Conservation (phyloP, 2,329 filamentous ascomycete species). For the Didymella lethalis region DNA sequence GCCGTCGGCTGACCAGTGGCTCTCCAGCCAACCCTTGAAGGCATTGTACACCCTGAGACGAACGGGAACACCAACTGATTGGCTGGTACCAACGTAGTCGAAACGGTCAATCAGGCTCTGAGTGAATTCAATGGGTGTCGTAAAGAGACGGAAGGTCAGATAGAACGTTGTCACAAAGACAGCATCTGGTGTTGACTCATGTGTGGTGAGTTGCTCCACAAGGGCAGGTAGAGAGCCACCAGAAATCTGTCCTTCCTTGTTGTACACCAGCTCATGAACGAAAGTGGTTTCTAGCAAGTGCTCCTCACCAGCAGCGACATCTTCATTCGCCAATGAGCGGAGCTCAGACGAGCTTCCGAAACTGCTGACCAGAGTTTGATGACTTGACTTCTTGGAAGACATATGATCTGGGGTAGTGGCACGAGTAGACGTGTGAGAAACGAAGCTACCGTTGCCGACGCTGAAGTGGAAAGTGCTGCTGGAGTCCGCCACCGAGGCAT, state of each 20-base stretch:
- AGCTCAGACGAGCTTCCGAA: slow-evolving; percentile 71
- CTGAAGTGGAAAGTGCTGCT: slow-evolving; percentile 79
- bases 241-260: slow-evolving; percentile 93
- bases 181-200: slow-evolving; percentile 90
- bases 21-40: slow-evolving; percentile 97
- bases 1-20: slow-evolving; percentile 86
- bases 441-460: slow-evolving; percentile 76
- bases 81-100: slow-evolving; percentile 84
- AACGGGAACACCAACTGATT: slow-evolving; percentile 78
- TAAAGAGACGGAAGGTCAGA: slow-evolving; percentile 93
- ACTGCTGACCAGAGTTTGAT: slow-evolving; percentile 68
- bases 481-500: slow-evolving; percentile 78
- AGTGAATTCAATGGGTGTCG: slow-evolving; percentile 79
- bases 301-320: slow-evolving; percentile 79
- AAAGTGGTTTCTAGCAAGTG: slow-evolving; percentile 90
- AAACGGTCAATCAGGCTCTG: slow-evolving; percentile 88
- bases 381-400: slow-evolving; percentile 61
- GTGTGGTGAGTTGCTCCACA: slow-evolving; percentile 92
- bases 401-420: slow-evolving; percentile 83
- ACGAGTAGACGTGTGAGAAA: slow-evolving; percentile 84
- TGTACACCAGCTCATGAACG: slow-evolving; percentile 89
- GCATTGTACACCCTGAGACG: slow-evolving; percentile 92
- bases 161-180: slow-evolving; percentile 95
- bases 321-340: slow-evolving; percentile 71
- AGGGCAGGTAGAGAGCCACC: slow-evolving; percentile 89